Conservation (phyloP, 2,329 filamentous ascomycete genomes). For the Colletotrichum sp. region DNA sequence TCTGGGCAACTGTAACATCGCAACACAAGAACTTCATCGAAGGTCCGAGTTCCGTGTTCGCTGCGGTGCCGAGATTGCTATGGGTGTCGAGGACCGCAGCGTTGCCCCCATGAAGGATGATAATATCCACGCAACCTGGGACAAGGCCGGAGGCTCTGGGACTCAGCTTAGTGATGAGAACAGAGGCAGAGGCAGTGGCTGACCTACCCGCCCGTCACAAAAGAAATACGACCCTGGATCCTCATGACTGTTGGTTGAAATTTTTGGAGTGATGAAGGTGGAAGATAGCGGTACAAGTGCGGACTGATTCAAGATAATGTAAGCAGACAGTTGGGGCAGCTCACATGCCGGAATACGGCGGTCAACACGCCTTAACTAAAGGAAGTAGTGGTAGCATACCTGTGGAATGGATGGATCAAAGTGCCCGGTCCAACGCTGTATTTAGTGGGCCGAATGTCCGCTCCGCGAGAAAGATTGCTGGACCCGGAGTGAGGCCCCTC, state of each 20-base stretch:
- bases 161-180: not conserved
- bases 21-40: not conserved
- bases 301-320: not conserved
- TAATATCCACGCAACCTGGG: not conserved
- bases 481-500: not conserved
- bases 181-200: not conserved
- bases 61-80: not conserved
- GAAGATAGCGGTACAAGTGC: not conserved
- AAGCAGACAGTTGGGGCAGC: not conserved
- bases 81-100: not conserved
- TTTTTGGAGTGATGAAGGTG: fast-evolving
- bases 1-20: not conserved
- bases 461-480: not conserved
- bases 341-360: not conserved
- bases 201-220: not conserved
- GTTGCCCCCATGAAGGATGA: not conserved
- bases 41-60: not conserved
- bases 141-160: not conserved
- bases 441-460: not conserved
- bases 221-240: not conserved
- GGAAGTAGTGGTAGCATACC: no score
- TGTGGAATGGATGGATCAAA: not conserved
- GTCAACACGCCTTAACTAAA: no score
- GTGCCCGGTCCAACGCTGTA: not conserved
- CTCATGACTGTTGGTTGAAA: not conserved